phyloP scores from a whole-genome alignment of 163 green algal species.

The Scenedesmus sp. region DNA sequence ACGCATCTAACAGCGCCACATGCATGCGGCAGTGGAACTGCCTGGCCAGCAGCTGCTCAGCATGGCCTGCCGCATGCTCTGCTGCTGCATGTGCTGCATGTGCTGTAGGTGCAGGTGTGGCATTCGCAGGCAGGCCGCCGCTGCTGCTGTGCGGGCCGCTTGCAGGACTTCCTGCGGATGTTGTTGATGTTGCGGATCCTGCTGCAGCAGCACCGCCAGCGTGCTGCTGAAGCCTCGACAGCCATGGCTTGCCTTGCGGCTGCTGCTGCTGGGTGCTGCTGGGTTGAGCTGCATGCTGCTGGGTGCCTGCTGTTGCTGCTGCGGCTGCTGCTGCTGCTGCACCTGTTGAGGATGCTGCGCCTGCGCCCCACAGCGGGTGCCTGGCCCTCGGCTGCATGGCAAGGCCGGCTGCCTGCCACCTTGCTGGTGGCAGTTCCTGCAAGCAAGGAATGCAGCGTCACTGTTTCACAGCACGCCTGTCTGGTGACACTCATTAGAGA shows the following conservation, averaged over 20 bases:
- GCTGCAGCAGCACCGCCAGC: not conserved
- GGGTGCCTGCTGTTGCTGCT: not conserved
- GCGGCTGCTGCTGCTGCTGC: not conserved
- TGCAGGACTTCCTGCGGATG: not conserved
- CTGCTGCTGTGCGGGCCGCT: not conserved
- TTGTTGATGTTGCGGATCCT: not conserved
- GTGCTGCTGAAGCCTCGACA: not conserved
- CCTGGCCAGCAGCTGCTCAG: not conserved
- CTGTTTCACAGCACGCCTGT: not conserved
- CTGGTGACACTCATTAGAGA: too few species aligned
- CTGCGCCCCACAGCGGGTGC: not conserved
- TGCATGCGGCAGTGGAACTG: slow-evolving; percentile 24
- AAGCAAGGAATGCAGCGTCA: not conserved
- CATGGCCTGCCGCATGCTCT: not conserved
- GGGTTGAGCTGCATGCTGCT: not conserved
- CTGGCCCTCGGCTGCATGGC: not conserved
- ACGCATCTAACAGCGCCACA: slow-evolving; percentile 8
- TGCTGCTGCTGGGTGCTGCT: not conserved
- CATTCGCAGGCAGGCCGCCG: not conserved
- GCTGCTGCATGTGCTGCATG: not conserved
- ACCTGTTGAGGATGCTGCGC: not conserved
- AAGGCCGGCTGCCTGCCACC: not conserved
- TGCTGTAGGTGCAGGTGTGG: not conserved
- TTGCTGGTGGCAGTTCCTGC: not conserved
- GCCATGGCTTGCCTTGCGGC: not conserved